phyloP scores from a whole-genome alignment of 176 grass and related monocot genomes.

The Dactylis glomerata region DNA sequence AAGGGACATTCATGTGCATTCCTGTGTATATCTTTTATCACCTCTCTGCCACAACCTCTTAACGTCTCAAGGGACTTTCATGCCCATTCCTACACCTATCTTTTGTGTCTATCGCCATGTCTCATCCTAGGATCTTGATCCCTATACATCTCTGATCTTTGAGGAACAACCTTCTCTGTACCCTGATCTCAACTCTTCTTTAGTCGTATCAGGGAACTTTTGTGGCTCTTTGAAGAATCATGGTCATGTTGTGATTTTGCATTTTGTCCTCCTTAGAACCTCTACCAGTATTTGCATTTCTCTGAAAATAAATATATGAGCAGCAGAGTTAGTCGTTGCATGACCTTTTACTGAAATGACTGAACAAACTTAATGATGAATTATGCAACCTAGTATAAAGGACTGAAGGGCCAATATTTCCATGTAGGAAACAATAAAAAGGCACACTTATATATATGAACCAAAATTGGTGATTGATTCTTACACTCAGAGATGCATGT shows the following conservation, averaged over 20 bases:
- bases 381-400: neutral
- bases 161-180: too few relatives aligned
- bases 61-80: too few relatives aligned
- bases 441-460: neutral
- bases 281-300: slow-evolving; percentile 54
- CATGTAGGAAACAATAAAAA: neutral
- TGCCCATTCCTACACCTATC: too few relatives aligned
- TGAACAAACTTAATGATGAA: neutral
- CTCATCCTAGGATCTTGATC: too few relatives aligned
- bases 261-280: slow-evolving; percentile 61
- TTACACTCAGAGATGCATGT: neutral
- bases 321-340: neutral
- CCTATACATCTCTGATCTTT: too few relatives aligned
- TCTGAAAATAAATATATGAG: slow-evolving; percentile 27
- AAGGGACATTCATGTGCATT: too few relatives aligned
- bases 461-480: neutral
- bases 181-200: too few relatives aligned
- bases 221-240: slow-evolving; percentile 34
- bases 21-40: too few relatives aligned
- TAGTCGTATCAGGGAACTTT: slow-evolving; percentile 5
- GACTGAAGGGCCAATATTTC: neutral
- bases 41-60: too few relatives aligned
- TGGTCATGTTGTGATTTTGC: slow-evolving; percentile 47
- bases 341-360: neutral
- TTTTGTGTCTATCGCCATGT: too few relatives aligned